Evolutionary conservation across 1,284 basidiomycete species (phyloP), one percentile per base, ranked within the genome.

Genomic region (Pascua sp.): DNA sequence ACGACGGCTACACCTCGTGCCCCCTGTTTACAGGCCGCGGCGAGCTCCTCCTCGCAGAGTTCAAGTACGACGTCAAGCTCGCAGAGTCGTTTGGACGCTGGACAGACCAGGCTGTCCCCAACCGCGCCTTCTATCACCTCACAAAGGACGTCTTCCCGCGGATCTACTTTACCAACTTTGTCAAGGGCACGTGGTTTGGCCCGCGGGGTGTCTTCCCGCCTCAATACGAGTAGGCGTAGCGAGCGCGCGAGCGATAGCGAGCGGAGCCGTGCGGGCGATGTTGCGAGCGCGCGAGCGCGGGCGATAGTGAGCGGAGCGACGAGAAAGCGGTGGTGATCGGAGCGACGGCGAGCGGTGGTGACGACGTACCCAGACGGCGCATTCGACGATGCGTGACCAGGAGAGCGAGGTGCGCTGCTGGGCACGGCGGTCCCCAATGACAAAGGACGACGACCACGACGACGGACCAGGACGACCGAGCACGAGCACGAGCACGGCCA

Each of bases 131-230:
- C 82, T 98, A 94, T 79, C 85, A 95, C 77, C 77, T 98, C 59
- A 97, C 95, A 79, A 96, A 88, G 82, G 88, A 77, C 60, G 62
- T 96, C 58, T 94, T 98, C 82, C 94, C 94, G 8, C 84, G 82
- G 76, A 86, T 84, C 1, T 98, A 98, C 81, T 98, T 88, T 84
- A 85, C 86, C 62, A 80, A 82, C 57, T 89, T 91, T 85, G 85
- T 91, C 69, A 81, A 82, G 69, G 83, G 82, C 15, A 72, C 66
- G 24, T 77, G 75, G 75, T 79, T 67, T 66, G 77, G 77, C 17
- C 72, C 74, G 36, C 64, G 68, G 47, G 68, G 68, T 13, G 47
- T 77, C 53, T 71, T 78, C 64, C 73, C 73, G 13, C 73, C 73
- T 45, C 63, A 68, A 45, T 76, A 68, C 37, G 55, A 56, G 41